Evolutionary conservation across 2,329 filamentous ascomycete genomes (phyloP).

Genomic region (Fusarium cicatricum): DNA sequence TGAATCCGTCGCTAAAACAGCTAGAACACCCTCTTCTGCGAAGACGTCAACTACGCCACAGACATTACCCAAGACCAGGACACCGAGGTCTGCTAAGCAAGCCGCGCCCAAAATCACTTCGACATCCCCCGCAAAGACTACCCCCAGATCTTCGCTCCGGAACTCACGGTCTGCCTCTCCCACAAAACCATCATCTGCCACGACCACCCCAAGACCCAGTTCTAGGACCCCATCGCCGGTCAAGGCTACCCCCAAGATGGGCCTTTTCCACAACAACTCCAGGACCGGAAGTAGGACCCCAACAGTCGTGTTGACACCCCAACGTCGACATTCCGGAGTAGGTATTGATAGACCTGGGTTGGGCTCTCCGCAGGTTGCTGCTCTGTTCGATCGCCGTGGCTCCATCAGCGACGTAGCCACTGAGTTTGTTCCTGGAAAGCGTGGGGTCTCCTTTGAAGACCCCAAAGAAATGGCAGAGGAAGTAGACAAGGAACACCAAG

Average conservation of each 20-base stretch:
- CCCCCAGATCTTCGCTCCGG: conserved; percentile 16
- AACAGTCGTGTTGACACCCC: conserved; percentile 65
- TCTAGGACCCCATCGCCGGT: conserved; percentile 38
- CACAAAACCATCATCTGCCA: conserved; percentile 19
- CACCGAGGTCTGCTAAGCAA: conserved; percentile 40
- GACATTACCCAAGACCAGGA: conserved; percentile 29
- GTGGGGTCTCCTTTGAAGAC: conserved; percentile 69
- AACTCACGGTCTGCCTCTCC: conserved; percentile 32
- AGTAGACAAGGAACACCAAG: conserved; percentile 65
- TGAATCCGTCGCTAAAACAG: conserved; percentile 29
- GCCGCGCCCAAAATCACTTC: conserved; percentile 34
- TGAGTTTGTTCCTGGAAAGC: conserved; percentile 66
- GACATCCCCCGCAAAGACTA: conserved; percentile 18
- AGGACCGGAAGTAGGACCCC: conserved; percentile 67
- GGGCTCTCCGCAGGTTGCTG: conserved; percentile 77
- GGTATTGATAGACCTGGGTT: conserved; percentile 75
- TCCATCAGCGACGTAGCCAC: conserved; percentile 75
- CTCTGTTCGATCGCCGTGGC: conserved; percentile 73
- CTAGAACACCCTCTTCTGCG: conserved; percentile 39
- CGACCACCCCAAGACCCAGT: conserved; percentile 19
- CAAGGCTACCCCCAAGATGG: conserved; percentile 40
- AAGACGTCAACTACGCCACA: conserved; percentile 35
- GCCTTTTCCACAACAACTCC: conserved; percentile 63
- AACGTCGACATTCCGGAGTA: conserved; percentile 69
- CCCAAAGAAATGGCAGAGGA: conserved; percentile 69